Evolutionary conservation across 83 land plant genomes (phyloP), one percentile per base, ranked within the genome.

Genomic region (Thuja plicata): DNA sequence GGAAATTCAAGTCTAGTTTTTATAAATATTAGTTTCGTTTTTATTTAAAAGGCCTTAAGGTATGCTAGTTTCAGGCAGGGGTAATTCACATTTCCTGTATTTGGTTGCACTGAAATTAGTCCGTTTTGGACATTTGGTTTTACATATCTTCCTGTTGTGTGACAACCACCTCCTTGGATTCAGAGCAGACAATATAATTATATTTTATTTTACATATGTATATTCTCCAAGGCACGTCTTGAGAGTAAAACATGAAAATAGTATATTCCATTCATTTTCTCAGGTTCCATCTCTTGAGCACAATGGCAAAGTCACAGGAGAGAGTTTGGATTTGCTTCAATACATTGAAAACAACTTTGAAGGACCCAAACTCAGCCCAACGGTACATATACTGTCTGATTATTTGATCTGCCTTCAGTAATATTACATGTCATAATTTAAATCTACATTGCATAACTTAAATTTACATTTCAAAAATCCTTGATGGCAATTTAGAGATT

Each of bases 251-350:
- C 13, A 24, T n/a, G 54, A 45, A 46, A 46, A 46, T 9, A 46
- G n/a, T 30, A 9, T 12, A 19, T 48, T 46, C 1, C 37, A 13
- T 16, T 11, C 16, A 7, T 66, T 88, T 88, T 52, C 54, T 84
- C 91, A 97, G 97, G 98, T 95, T 77, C 97, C 97, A 79, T 66
- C 95, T 15, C 90, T 97, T 88, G 98, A 97, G 91, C 95, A 97
- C 88, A 94, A 95, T 79, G 94, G 94, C 82, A 93, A 94, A 91
- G 94, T 97, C 41, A 92, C 34, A 78, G 97, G 95, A 83, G 97
- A 97, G 89, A 97, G 96, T 90, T 85, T 97, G 87, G 97, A 95
- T 78, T 89, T 97, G 91, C 92, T 94, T 60, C 89, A 91, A 46
- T 97, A 94, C 86, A 89, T 97, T 32, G 96, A 97, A 45, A 80